Evolutionary conservation across 305 asterid species (phyloP).

Genomic region (Plantago lanceolata): DNA sequence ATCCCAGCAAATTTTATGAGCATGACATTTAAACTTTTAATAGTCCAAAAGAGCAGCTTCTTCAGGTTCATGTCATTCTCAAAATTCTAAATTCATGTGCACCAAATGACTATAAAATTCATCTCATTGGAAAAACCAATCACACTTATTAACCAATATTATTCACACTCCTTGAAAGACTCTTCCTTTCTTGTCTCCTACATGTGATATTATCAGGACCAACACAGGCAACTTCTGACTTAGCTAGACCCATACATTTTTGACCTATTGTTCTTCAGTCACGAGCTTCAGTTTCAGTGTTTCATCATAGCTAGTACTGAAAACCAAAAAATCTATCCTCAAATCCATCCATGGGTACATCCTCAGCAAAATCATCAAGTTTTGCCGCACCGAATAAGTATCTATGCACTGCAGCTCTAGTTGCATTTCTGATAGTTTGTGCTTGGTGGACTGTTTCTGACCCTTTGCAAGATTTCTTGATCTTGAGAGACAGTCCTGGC

Average conservation of each 20-base stretch:
- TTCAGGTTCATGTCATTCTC: background rate
- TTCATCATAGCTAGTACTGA: no score
- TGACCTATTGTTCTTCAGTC: no score
- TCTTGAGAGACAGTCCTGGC: background rate
- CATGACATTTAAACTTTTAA: background rate
- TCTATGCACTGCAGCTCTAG: constrained; percentile 23
- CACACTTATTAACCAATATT: no score
- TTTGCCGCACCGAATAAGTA: constrained; percentile 20
- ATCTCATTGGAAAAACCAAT: background rate
- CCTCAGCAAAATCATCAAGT: constrained; percentile 23
- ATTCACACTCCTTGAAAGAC: no score
- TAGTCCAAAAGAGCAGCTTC: background rate
- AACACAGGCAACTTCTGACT: no score
- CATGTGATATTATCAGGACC: no score
- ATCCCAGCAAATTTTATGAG: background rate
- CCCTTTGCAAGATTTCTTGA: background rate
- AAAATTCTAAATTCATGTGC: background rate
- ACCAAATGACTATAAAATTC: background rate
- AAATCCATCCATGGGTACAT: constrained; percentile 38
- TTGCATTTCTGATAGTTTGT: constrained; percentile 27
- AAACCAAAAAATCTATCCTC: no score
- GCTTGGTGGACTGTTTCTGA: constrained; percentile 36
- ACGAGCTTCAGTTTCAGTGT: no score
- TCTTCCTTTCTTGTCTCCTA: no score
- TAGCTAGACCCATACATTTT: no score